phyloP scores from a whole-genome alignment of 179 eudicot genomes.

The Beta macrorhiza region DNA sequence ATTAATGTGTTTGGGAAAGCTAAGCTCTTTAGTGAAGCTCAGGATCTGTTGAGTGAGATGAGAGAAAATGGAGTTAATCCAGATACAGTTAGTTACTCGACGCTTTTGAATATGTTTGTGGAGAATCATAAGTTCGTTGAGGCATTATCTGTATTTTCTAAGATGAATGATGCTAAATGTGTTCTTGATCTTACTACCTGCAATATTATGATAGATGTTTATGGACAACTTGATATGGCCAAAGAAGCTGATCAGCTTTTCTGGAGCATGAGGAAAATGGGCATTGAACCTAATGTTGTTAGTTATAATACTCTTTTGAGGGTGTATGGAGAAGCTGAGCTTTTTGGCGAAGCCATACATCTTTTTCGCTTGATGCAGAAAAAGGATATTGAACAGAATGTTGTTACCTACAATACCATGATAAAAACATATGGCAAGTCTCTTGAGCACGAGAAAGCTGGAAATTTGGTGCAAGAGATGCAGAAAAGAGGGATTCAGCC shows the following conservation, averaged over 20 bases:
- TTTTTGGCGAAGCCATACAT: slow-evolving; percentile 92
- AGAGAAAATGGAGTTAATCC: slow-evolving; percentile 59
- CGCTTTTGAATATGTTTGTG: slow-evolving; percentile 70
- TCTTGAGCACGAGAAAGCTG: slow-evolving; percentile 90
- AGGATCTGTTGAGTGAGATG: slow-evolving; percentile 64
- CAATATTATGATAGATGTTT: slow-evolving; percentile 91
- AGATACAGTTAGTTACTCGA: slow-evolving; percentile 77
- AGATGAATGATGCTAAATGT: slow-evolving; percentile 69
- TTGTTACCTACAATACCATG: slow-evolving; percentile 92
- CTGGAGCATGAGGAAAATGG: slow-evolving; percentile 86
- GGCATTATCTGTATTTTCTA: slow-evolving; percentile 72
- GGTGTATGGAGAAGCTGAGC: slow-evolving; percentile 94
- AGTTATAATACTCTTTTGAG: slow-evolving; percentile 85
- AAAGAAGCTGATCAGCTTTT: slow-evolving; percentile 88
- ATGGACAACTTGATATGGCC: slow-evolving; percentile 94
- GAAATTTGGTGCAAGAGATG: slow-evolving; percentile 85
- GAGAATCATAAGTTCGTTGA: slow-evolving; percentile 78
- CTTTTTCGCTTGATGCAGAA: slow-evolving; percentile 89
- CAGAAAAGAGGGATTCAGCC: slow-evolving; percentile 82
- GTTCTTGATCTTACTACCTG: slow-evolving; percentile 76
- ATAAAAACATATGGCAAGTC: slow-evolving; percentile 83
- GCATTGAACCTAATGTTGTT: slow-evolving; percentile 87
- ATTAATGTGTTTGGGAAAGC: slow-evolving; percentile 94
- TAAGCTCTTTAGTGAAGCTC: slow-evolving; percentile 74
- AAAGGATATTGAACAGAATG: slow-evolving; percentile 76